Conservation (phyloP, 2,329 filamentous ascomycete species). For the Hortaea sp. region DNA sequence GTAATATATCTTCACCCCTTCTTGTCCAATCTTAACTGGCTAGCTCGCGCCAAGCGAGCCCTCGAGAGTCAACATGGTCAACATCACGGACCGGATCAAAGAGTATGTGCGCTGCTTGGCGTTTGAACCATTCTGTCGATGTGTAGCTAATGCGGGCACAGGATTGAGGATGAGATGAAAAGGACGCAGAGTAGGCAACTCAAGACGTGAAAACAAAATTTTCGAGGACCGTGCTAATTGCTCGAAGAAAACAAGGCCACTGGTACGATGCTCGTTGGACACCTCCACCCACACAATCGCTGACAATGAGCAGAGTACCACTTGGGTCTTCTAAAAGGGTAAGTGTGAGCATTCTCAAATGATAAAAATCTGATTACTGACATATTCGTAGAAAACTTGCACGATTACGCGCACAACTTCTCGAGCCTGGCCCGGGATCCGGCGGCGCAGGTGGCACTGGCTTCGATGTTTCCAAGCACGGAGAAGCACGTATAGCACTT, state of each 20-base stretch:
- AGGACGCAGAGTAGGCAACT: constrained; percentile 78
- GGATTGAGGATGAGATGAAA: constrained; percentile 99
- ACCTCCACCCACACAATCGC: constrained; percentile 8
- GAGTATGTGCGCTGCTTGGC: constrained; percentile 52
- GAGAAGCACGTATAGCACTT: constrained; percentile 90
- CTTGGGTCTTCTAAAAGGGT: constrained; percentile 95
- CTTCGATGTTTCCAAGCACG: constrained; percentile 85
- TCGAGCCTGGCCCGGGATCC: constrained; percentile 75
- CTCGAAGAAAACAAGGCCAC: constrained; percentile 91
- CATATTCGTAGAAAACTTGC: constrained; percentile 68
- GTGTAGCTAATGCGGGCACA: constrained; percentile 30
- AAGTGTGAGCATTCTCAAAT: constrained; percentile 17
- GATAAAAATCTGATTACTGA: neutral
- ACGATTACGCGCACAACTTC: constrained; percentile 81
- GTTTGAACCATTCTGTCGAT: no score
- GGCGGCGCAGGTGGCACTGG: constrained; percentile 71
- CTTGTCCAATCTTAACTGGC: no score
- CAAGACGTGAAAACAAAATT: neutral
- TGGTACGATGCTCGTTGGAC: constrained; percentile 48
- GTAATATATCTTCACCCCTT: no score
- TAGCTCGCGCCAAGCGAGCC: constrained; percentile 5
- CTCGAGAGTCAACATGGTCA: constrained; percentile 63
- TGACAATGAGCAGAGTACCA: constrained; percentile 70
- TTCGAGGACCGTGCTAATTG: constrained; percentile 23
- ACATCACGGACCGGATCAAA: constrained; percentile 99